These are phyloP conservation scores for Tuber calosporum DNA, from an alignment of 495 filamentous ascomycete genomes.

Conservation along the genomic window DNA sequence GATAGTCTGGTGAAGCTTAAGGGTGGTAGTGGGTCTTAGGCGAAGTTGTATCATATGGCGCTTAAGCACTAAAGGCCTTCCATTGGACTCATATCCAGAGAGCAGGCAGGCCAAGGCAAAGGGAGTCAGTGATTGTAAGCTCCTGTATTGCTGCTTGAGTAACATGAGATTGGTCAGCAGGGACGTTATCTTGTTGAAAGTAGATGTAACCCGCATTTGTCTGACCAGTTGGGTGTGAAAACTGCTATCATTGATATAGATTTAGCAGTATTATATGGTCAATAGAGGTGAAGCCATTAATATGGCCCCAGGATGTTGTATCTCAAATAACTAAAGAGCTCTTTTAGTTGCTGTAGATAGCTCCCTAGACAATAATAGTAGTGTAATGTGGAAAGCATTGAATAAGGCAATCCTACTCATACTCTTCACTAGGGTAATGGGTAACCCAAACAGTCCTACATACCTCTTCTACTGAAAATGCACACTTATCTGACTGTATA, in stretches of 20 bases:
- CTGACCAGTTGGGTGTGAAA: not conserved
- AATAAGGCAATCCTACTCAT: not conserved
- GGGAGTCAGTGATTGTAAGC: not conserved
- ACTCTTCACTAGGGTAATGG: not conserved
- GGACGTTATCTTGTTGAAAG: slow-evolving; percentile 10
- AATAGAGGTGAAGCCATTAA: not conserved
- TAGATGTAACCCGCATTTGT: not conserved
- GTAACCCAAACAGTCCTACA: not conserved
- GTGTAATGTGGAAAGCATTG: not conserved
- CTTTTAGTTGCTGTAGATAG: not conserved
- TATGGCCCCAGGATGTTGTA: not conserved
- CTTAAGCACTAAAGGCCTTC: slow-evolving; percentile 19
- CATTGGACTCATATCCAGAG: slow-evolving; percentile 18
- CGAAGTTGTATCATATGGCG: not conserved
- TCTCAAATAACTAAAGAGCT: not conserved
- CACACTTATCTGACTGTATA: not conserved
- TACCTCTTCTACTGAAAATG: not conserved
- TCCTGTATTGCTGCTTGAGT: not conserved
- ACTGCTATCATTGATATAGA: not conserved
- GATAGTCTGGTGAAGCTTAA: not conserved
- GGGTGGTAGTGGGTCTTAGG: not conserved
- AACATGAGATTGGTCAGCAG: not conserved
- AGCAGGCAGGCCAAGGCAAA: slow-evolving; percentile 10
- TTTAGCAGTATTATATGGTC: not conserved
- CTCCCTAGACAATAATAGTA: not conserved